Evolutionary conservation across 129 eudicot species (phyloP).

Genomic region (Rutidosis leptorrhynchoides): DNA sequence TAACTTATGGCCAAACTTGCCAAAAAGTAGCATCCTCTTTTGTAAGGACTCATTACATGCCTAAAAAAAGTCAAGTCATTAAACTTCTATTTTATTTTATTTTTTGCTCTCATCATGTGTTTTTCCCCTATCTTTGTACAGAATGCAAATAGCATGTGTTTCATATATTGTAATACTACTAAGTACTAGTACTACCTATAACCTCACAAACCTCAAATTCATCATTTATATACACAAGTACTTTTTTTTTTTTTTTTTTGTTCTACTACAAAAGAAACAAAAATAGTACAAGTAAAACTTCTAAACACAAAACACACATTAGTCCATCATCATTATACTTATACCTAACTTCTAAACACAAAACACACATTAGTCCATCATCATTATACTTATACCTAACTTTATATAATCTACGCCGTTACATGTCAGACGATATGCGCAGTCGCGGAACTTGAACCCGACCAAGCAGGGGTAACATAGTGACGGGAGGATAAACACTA

Average conservation of each 20-base stretch:
- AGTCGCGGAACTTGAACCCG: too few relatives aligned
- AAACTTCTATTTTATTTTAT: too few relatives aligned
- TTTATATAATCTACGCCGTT: too few relatives aligned
- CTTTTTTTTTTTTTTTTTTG: too few relatives aligned
- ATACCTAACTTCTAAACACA: too few relatives aligned
- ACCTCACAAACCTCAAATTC: constrained; percentile 4
- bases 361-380: background rate
- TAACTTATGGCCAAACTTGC: background rate
- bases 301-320: background rate
- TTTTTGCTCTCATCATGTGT: background rate
- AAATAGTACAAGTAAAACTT: background rate
- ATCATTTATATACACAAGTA: background rate
- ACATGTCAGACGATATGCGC: too few relatives aligned
- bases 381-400: too few relatives aligned
- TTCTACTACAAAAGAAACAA: too few relatives aligned
- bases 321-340: too few relatives aligned
- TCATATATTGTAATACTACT: too few relatives aligned
- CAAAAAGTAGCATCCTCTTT: constrained; percentile 2
- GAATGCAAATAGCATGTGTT: background rate
- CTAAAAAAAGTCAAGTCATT: background rate
- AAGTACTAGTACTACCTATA: background rate
- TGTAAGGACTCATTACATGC: background rate
- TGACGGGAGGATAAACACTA: too few relatives aligned
- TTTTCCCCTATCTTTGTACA: background rate
- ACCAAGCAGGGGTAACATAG: too few relatives aligned